phyloP scores from a whole-genome alignment of 768 basidiomycete species.

The Russula foetens region DNA sequence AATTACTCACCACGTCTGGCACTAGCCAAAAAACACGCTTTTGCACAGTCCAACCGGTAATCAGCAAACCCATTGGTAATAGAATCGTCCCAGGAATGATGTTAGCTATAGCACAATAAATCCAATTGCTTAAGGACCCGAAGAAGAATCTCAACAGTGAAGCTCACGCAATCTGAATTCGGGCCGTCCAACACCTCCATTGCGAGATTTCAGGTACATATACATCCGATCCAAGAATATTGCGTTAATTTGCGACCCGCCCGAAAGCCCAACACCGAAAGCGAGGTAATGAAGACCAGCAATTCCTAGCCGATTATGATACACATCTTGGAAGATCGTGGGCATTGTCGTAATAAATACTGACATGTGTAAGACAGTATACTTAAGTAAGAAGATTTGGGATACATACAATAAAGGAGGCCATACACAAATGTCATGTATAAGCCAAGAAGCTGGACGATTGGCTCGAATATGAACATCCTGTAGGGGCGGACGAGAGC shows the following conservation, averaged over 20 bases:
- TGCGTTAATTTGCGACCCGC: constrained; percentile 46
- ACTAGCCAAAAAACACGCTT: constrained; percentile 57
- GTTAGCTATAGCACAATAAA: constrained; percentile 36
- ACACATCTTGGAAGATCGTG: constrained; percentile 44
- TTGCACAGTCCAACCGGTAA: constrained; percentile 65
- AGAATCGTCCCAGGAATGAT: constrained; percentile 51
- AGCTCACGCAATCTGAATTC: constrained; percentile 43
- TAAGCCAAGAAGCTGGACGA: too few species aligned
- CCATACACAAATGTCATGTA: too few species aligned
- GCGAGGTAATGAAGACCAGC: constrained; percentile 65
- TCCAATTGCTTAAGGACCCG: background rate
- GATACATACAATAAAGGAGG: too few species aligned
- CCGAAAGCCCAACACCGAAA: constrained; percentile 52
- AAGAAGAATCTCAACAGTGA: background rate
- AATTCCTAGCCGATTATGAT: constrained; percentile 48
- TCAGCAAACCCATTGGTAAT: constrained; percentile 58
- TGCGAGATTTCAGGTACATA: constrained; percentile 40
- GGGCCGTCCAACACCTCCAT: constrained; percentile 45
- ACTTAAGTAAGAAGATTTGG: too few species aligned
- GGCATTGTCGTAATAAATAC: constrained; percentile 44
- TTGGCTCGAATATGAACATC: too few species aligned
- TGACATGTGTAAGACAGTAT: too few species aligned
- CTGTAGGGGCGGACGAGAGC: too few species aligned
- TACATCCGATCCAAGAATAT: constrained; percentile 51
- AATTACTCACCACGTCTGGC: constrained; percentile 44